phyloP scores from a whole-genome alignment of 257 asterid species.

The Fraxinus excelsior region DNA sequence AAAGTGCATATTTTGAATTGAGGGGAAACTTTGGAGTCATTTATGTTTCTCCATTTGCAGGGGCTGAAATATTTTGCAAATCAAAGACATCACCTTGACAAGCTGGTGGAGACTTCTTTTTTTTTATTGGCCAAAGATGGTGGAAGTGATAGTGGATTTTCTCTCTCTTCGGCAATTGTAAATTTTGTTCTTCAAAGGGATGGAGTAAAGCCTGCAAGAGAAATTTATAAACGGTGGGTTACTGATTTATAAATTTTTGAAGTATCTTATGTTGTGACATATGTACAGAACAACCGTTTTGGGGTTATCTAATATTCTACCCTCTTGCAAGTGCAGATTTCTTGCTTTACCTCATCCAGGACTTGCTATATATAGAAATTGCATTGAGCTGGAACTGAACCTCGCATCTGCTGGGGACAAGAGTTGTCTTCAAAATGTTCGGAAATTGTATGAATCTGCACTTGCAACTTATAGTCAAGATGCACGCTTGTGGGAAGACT shows the following conservation, averaged over 20 bases:
- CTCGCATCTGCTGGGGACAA: conserved; percentile 65
- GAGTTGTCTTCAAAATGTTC: conserved; percentile 59
- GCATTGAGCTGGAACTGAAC: conserved; percentile 77
- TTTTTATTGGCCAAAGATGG: conserved; percentile 60
- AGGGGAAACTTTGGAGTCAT: conserved; percentile 14
- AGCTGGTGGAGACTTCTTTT: conserved; percentile 69
- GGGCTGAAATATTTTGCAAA: conserved; percentile 74
- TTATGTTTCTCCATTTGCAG: conserved; percentile 42
- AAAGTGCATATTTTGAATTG: background rate
- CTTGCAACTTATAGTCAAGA: conserved; percentile 76
- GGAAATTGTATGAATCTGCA: conserved; percentile 78
- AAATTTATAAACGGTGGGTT: conserved; percentile 70
- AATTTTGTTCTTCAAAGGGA: conserved; percentile 61
- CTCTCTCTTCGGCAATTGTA: conserved; percentile 68
- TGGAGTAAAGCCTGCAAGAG: conserved; percentile 73
- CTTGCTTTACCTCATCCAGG: conserved; percentile 91
- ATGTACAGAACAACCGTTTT: background rate
- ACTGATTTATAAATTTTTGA: conserved; percentile 6
- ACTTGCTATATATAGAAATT: conserved; percentile 53
- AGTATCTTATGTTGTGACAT: conserved; percentile 15
- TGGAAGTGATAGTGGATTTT: conserved; percentile 79
- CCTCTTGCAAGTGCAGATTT: conserved; percentile 50
- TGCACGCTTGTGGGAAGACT: conserved; percentile 72
- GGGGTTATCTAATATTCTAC: conserved; percentile 19
- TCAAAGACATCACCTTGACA: conserved; percentile 63